Evolutionary conservation across 2,329 filamentous ascomycete species (phyloP).

Genomic region (Aureobasidium mangrovei): DNA sequence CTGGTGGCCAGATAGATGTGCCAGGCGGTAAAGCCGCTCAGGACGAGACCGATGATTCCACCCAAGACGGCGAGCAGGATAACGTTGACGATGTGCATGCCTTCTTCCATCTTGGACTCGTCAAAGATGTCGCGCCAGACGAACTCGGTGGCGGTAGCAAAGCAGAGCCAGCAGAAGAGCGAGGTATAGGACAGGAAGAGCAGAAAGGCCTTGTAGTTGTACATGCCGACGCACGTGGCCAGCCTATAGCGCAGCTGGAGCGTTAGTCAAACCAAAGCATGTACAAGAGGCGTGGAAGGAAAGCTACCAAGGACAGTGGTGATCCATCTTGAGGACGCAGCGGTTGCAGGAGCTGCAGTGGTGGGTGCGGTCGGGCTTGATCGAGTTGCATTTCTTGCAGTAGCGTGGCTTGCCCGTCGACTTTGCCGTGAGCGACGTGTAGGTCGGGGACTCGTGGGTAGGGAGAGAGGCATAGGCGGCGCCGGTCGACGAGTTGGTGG

Average conservation of each 20-base stretch:
- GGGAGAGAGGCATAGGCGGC: constrained; percentile 17
- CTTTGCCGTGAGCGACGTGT: constrained; percentile 80
- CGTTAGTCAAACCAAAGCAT: no score
- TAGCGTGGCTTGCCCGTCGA: constrained; percentile 77
- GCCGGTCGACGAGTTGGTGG: constrained; percentile 28
- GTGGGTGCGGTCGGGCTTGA: constrained; percentile 91
- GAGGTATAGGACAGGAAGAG: constrained; percentile 86
- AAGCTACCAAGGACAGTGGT: constrained; percentile 80
- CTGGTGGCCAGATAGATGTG: constrained; percentile 72
- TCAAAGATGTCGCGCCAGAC: constrained; percentile 74
- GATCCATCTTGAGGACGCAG: constrained; percentile 98
- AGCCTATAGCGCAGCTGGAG: constrained; percentile 33
- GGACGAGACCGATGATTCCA: constrained; percentile 83
- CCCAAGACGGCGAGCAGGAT: constrained; percentile 78
- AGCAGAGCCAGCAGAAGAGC: constrained; percentile 73
- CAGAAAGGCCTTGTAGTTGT: constrained; percentile 92
- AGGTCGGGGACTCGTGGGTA: constrained; percentile 13
- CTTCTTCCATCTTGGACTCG: constrained; percentile 61
- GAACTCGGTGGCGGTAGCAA: constrained; percentile 70
- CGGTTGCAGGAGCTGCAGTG: constrained; percentile 92
- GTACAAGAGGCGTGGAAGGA: no score
- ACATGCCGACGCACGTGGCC: constrained; percentile 85
- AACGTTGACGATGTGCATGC: constrained; percentile 76
- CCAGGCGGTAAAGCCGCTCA: constrained; percentile 85
- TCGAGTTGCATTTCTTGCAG: constrained; percentile 94